A percentile compares a stretch with the other conserved stretches of the same genome.
These are phyloP conservation scores for Apiotrichum akiyoshidainum DNA, from an alignment of 1,284 basidiomycete species.

Conservation along the genomic window DNA sequence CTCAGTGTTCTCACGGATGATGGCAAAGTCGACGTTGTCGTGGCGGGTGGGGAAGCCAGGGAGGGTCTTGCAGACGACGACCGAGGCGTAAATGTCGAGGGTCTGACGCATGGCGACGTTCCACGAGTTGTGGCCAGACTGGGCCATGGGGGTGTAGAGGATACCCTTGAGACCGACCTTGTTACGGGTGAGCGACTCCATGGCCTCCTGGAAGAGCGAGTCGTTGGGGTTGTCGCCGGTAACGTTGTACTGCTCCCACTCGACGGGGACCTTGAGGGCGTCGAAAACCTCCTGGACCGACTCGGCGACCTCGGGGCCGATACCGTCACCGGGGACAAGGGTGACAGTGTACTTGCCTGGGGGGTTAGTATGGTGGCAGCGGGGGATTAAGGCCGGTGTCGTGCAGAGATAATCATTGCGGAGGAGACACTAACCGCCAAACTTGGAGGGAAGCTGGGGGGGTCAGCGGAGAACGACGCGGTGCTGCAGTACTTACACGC, in stretches of 20 bases:
- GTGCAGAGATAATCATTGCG: not conserved
- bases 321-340: constrained; percentile 93
- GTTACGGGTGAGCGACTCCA: constrained; percentile 95
- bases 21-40: constrained; percentile 94
- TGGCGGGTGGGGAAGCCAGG: constrained; percentile 97
- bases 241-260: constrained; percentile 99
- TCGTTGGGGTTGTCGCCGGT: constrained; percentile 93
- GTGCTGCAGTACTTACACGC: constrained; percentile 31
- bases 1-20: constrained; percentile 99
- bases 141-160: constrained; percentile 96
- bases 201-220: constrained; percentile 92
- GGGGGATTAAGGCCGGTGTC: not conserved
- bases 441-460: constrained; percentile 78
- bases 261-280: constrained; percentile 94
- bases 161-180: constrained; percentile 99
- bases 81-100: constrained; percentile 98
- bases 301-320: constrained; percentile 95
- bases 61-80: constrained; percentile 96
- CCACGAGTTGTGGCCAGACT: constrained; percentile 97
- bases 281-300: constrained; percentile 99
- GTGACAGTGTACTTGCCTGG: constrained; percentile 63
- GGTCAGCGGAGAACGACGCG: not conserved
- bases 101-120: constrained; percentile 99
- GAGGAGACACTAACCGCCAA: constrained; percentile 70
- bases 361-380: not conserved